Percentiles rank a stretch among this genome's conserved stretches.
Conservation (phyloP, 148 eudicot genomes). For the Arctostaphylos glauca region DNA sequence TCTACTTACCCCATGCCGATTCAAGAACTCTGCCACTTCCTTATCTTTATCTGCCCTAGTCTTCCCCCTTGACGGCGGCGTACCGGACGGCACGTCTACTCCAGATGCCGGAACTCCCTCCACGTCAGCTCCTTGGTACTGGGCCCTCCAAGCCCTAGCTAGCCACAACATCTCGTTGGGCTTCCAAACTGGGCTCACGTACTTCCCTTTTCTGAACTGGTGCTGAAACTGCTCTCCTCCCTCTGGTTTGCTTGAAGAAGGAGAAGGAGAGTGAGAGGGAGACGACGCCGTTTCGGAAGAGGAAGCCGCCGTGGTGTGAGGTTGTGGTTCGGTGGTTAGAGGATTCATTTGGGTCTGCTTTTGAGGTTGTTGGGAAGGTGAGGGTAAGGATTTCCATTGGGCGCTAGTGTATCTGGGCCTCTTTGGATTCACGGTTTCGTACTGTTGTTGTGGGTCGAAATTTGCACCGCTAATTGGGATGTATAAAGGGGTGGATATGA, state of each 20-base stretch:
- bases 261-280: slow-evolving; percentile 33
- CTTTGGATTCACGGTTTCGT: slow-evolving; percentile 31
- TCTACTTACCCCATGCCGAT: slow-evolving; percentile 55
- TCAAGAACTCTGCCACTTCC: slow-evolving; percentile 67
- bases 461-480: slow-evolving; percentile 11
- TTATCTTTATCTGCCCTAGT: slow-evolving; percentile 73
- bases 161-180: slow-evolving; percentile 82
- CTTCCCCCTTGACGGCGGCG: slow-evolving; percentile 39
- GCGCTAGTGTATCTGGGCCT: slow-evolving; percentile 40
- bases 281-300: slow-evolving; percentile 42
- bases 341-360: slow-evolving; percentile 16
- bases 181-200: slow-evolving; percentile 86
- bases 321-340: slow-evolving; percentile 11
- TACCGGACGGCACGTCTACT: neutral
- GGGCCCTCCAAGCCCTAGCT: slow-evolving; percentile 70
- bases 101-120: slow-evolving; percentile 12
- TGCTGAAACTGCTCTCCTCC: slow-evolving; percentile 30
- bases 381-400: slow-evolving; percentile 42
- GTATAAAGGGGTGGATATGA: slow-evolving; percentile 7
- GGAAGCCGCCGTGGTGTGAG: slow-evolving; percentile 16
- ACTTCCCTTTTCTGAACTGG: slow-evolving; percentile 72
- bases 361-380: slow-evolving; percentile 27
- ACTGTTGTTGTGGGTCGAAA: slow-evolving; percentile 19
- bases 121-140: slow-evolving; percentile 45
- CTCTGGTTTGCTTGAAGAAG: slow-evolving; percentile 22